Evolutionary conservation across 1,284 basidiomycete genomes (phyloP).

Genomic region (Salmacisia buchloeana): DNA sequence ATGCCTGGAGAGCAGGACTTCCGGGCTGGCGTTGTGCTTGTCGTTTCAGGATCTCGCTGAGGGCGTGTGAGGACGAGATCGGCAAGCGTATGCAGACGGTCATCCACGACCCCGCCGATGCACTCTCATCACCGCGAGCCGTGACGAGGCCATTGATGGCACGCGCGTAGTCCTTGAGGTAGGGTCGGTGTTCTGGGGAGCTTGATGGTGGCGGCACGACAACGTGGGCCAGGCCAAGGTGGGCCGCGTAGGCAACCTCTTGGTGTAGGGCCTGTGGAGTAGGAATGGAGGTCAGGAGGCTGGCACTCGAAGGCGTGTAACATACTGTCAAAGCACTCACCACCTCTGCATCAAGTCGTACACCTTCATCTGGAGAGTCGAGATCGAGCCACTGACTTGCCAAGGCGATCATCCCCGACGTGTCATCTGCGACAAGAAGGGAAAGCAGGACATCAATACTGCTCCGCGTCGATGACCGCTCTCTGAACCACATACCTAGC

Average conservation of each 20-base stretch:
- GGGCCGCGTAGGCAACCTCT: slow-evolving; percentile 86
- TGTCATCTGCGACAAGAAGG: slow-evolving; percentile 68
- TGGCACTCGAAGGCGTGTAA: slow-evolving; percentile 6
- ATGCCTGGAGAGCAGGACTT: slow-evolving; percentile 16
- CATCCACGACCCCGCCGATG: slow-evolving; percentile 37
- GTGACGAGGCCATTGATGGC: slow-evolving; percentile 57
- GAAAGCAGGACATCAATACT: not conserved
- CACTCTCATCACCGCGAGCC: slow-evolving; percentile 31
- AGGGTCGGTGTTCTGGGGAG: slow-evolving; percentile 57
- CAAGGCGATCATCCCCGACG: slow-evolving; percentile 69
- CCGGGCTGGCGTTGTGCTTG: slow-evolving; percentile 17
- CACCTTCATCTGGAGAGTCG: slow-evolving; percentile 85
- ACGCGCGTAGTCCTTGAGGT: slow-evolving; percentile 85
- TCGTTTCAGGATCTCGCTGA: slow-evolving; percentile 27
- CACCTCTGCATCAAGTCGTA: slow-evolving; percentile 90
- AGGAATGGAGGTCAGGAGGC: not conserved
- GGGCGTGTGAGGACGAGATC: slow-evolving; percentile 35
- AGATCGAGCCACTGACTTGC: slow-evolving; percentile 91
- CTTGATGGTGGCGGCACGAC: slow-evolving; percentile 87
- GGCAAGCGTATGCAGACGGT: slow-evolving; percentile 40
- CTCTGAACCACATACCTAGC: not conserved
- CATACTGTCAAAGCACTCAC: slow-evolving; percentile 1
- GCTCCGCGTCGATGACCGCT: not conserved
- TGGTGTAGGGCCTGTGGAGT: slow-evolving; percentile 73
- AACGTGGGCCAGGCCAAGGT: slow-evolving; percentile 76